These are phyloP conservation scores for Glycine latifolia DNA, from an alignment of 306 rosid genomes.

Conservation along the genomic window DNA sequence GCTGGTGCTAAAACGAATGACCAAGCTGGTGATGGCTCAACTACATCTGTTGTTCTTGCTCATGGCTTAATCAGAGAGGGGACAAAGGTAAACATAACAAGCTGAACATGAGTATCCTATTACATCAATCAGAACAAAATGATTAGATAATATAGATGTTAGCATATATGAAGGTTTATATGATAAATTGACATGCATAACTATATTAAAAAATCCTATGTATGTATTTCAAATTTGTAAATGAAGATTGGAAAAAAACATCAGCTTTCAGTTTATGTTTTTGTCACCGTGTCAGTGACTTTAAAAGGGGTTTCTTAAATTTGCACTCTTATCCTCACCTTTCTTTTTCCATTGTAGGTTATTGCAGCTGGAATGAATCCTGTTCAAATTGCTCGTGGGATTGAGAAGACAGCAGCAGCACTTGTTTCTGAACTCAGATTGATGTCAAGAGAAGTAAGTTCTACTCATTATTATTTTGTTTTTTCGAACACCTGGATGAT, in stretches of 20 bases:
- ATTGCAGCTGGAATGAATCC: slow-evolving; percentile 94
- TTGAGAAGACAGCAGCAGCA: slow-evolving; percentile 81
- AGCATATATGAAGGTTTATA: slow-evolving; percentile 26
- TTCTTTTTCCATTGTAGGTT: slow-evolving; percentile 59
- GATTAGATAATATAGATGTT: slow-evolving; percentile 2
- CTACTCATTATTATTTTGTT: neutral
- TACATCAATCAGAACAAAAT: slow-evolving; percentile 13
- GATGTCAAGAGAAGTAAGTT: slow-evolving; percentile 81
- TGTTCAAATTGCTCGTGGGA: slow-evolving; percentile 88
- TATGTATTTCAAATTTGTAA: slow-evolving; percentile 2
- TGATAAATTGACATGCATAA: neutral
- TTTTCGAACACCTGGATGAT: neutral
- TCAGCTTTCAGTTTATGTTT: slow-evolving; percentile 14
- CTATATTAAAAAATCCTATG: neutral
- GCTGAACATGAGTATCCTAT: neutral
- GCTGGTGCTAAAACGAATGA: slow-evolving; percentile 97
- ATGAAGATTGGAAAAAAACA: slow-evolving; percentile 5
- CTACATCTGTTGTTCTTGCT: slow-evolving; percentile 90
- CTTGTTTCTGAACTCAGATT: slow-evolving; percentile 80
- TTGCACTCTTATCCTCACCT: slow-evolving; percentile 1
- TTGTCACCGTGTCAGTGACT: slow-evolving; percentile 1
- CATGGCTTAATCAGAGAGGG: slow-evolving; percentile 95
- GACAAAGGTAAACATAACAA: slow-evolving; percentile 65
- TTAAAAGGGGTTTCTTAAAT: neutral
- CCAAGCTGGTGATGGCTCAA: slow-evolving; percentile 93